Conservation (phyloP, 345 rosid genomes). For the Psidium friedrichsthalianum region DNA sequence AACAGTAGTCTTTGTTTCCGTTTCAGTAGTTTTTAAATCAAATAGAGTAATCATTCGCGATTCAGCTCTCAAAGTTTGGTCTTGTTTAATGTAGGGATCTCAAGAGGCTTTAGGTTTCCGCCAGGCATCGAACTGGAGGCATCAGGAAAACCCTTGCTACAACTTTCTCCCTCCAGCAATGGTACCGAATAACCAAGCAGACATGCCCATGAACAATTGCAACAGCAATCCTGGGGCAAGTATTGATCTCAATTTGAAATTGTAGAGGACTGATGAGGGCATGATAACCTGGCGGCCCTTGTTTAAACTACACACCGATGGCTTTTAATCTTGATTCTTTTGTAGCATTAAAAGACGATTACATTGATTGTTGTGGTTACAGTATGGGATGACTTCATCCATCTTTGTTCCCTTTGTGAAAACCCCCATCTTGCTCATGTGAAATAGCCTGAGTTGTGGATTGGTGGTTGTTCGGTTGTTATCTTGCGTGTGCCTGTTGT, state of each 20-base stretch:
- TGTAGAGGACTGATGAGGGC: slow-evolving; percentile 4
- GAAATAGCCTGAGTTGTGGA: not conserved
- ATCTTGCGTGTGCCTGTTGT: not conserved
- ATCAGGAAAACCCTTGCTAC: slow-evolving; percentile 18
- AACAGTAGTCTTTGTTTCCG: not conserved
- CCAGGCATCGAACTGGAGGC: slow-evolving; percentile 1
- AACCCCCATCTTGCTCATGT: not conserved
- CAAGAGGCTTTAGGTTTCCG: slow-evolving; percentile 7
- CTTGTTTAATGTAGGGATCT: slow-evolving; percentile 12
- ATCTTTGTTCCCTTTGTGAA: not conserved
- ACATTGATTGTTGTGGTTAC: not conserved
- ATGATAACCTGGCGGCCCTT: not conserved
- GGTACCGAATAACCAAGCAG: slow-evolving; percentile 9
- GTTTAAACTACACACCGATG: not conserved
- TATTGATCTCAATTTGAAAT: slow-evolving; percentile 44
- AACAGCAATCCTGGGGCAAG: slow-evolving; percentile 21
- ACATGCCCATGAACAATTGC: not conserved
- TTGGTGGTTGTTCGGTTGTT: not conserved
- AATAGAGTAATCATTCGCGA: not conserved
- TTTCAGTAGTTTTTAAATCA: not conserved
- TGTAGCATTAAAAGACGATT: not conserved
- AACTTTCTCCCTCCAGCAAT: slow-evolving; percentile 29
- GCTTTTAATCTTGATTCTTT: not conserved
- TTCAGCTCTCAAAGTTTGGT: not conserved
- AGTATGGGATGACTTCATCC: not conserved